phyloP scores from a whole-genome alignment of 75 land plant species.

The Adiantum capillusveneris region DNA sequence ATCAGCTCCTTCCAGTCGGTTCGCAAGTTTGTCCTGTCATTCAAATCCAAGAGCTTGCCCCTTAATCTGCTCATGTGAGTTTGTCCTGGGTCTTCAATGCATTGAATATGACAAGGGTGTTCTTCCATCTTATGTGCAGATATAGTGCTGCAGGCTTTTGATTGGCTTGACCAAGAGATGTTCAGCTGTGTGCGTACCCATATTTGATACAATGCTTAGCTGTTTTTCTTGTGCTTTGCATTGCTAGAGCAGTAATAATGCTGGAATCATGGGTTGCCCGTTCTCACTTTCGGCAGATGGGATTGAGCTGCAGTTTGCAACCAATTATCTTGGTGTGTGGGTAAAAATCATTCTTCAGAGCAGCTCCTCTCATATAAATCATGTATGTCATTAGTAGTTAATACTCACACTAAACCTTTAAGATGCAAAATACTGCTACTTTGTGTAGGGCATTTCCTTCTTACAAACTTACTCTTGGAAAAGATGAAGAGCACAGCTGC shows the following conservation, averaged over 20 bases:
- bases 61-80: slow-evolving; percentile 13
- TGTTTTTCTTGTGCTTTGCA: background rate
- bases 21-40: background rate
- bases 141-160: no score
- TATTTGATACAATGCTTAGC: background rate
- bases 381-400: no score
- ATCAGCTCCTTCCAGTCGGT: slow-evolving; percentile 10
- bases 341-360: no score
- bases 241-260: slow-evolving; percentile 6
- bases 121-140: slow-evolving; percentile 1
- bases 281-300: slow-evolving; percentile 6
- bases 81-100: background rate
- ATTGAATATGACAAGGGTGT: background rate
- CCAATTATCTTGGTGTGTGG: slow-evolving; percentile 15
- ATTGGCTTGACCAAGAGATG: background rate
- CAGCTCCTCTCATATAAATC: no score
- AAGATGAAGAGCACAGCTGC: slow-evolving; percentile 49
- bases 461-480: slow-evolving; percentile 58
- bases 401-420: no score
- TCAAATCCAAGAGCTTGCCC: slow-evolving; percentile 3
- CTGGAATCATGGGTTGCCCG: slow-evolving; percentile 2
- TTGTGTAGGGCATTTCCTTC: slow-evolving; percentile 75
- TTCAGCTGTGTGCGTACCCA: background rate
- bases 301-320: slow-evolving; percentile 17
- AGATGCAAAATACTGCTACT: no score